Evolutionary conservation across 306 rosid species (phyloP).

Genomic region (Erythrophleum fordii): DNA sequence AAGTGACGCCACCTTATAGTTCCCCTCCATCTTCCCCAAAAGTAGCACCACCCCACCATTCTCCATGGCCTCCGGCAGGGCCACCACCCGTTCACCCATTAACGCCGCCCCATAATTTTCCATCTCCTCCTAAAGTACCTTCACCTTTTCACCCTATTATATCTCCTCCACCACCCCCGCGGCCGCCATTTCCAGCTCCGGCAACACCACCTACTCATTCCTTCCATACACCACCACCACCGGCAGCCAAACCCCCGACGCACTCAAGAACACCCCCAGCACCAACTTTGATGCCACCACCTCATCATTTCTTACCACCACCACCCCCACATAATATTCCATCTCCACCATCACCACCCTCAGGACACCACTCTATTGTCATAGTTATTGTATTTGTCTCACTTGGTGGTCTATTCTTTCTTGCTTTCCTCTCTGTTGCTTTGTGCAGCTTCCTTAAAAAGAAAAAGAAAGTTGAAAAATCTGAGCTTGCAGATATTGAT

Average conservation of each 20-base stretch:
- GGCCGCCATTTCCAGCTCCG: constrained; percentile 1
- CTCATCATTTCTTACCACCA: constrained; percentile 2
- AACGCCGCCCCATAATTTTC: constrained; percentile 20
- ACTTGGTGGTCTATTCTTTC: constrained; percentile 33
- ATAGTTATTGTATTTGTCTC: constrained; percentile 29
- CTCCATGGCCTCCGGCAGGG: constrained; percentile 10
- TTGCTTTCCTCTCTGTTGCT: constrained; percentile 32
- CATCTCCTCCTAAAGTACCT: constrained; percentile 33
- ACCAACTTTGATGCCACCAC: constrained; percentile 18
- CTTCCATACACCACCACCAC: constrained; percentile 36
- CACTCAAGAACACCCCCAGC: background rate
- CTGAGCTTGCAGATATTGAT: background rate
- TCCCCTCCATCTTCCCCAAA: constrained; percentile 2
- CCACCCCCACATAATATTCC: constrained; percentile 27
- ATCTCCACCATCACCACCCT: constrained; percentile 35
- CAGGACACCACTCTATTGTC: constrained; percentile 32
- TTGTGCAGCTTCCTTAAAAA: constrained; percentile 28
- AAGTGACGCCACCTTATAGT: background rate
- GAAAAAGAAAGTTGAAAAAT: constrained; percentile 1
- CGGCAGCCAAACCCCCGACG: background rate
- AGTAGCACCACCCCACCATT: constrained; percentile 3
- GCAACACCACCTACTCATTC: constrained; percentile 34
- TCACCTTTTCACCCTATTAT: constrained; percentile 28
- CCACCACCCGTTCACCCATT: background rate
- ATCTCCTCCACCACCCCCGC: constrained; percentile 8